These are phyloP conservation scores for Trametes villosa DNA, from an alignment of 768 basidiomycete genomes.

Conservation along the genomic window DNA sequence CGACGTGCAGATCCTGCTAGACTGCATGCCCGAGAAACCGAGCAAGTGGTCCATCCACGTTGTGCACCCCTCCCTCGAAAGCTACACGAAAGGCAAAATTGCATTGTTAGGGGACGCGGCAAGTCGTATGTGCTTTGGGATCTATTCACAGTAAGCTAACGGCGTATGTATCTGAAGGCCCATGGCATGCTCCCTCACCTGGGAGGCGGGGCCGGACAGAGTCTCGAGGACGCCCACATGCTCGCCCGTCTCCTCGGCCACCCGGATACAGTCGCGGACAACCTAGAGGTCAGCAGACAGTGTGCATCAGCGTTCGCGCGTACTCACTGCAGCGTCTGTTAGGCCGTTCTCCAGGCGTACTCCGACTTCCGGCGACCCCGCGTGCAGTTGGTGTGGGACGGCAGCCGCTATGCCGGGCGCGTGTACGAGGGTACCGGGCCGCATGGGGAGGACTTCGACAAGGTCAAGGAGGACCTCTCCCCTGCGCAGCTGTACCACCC, in stretches of 20 bases:
- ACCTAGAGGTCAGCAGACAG: conserved; percentile 44
- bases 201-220: conserved; percentile 63
- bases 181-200: conserved; percentile 65
- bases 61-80: conserved; percentile 48
- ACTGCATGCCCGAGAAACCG: conserved; percentile 45
- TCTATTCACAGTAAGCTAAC: too few species aligned
- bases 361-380: conserved; percentile 49
- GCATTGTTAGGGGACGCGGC: neutral
- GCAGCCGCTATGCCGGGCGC: conserved; percentile 47
- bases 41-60: conserved; percentile 60
- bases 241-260: conserved; percentile 51
- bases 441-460: conserved; percentile 33
- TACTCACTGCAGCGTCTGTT: neutral
- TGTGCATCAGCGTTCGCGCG: too few species aligned
- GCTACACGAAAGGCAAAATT: conserved; percentile 45
- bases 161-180: conserved; percentile 32
- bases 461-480: conserved; percentile 39
- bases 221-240: conserved; percentile 57
- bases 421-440: conserved; percentile 48
- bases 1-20: conserved; percentile 46
- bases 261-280: conserved; percentile 42
- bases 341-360: conserved; percentile 53
- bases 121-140: neutral
- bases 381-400: conserved; percentile 51
- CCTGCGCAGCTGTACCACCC: conserved; percentile 45